These are phyloP conservation scores for Mucuna pruriens DNA, from an alignment of 306 rosid genomes.

Conservation along the genomic window DNA sequence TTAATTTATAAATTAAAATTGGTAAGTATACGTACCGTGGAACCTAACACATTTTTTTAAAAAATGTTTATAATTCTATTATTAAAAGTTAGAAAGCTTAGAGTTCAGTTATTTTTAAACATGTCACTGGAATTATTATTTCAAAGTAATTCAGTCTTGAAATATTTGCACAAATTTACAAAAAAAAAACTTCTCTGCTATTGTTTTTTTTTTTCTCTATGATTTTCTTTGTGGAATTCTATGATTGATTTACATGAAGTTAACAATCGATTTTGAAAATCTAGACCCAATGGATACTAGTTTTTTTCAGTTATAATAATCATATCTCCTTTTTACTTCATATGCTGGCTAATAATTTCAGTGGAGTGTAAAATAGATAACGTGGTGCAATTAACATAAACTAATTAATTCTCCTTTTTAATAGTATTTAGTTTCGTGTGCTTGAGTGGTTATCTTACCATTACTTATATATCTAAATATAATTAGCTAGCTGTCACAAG, in stretches of 20 bases:
- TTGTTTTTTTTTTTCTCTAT: background rate
- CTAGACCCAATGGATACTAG: background rate
- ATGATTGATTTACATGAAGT: background rate
- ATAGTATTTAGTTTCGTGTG: background rate
- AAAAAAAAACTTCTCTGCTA: background rate
- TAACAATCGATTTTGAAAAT: background rate
- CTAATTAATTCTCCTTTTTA: background rate
- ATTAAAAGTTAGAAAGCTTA: background rate
- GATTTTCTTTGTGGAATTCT: background rate
- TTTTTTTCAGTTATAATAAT: background rate
- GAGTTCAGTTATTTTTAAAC: background rate
- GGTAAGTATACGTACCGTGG: background rate
- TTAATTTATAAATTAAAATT: background rate
- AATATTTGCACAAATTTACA: background rate
- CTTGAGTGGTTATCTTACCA: background rate
- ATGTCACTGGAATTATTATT: background rate
- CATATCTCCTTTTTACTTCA: background rate
- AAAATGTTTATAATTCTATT: background rate
- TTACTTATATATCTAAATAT: background rate
- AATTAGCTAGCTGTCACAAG: conserved; percentile 6
- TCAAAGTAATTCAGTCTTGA: background rate
- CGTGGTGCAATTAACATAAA: conserved; percentile 26
- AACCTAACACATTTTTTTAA: background rate
- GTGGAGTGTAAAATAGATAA: conserved; percentile 30
- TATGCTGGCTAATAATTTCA: background rate